Base-by-base conservation (phyloP, 2,329 filamentous ascomycete genomes). In the Microsporum ferrugineum region DNA sequence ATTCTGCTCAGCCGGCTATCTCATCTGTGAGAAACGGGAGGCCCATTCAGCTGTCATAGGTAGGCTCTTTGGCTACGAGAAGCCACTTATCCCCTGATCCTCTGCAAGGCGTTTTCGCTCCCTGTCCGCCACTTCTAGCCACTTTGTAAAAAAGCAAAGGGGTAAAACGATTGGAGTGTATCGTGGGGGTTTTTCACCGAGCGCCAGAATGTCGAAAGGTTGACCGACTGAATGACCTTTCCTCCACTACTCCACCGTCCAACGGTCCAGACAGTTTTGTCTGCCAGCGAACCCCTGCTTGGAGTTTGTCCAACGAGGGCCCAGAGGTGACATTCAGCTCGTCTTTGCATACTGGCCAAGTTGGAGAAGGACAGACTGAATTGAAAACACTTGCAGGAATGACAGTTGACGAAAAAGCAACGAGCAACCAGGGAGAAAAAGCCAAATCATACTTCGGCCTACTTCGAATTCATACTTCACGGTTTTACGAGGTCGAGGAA, bases 161-260 rank as follows among this genome's bases (percentile, higher is more conserved):
- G 8, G n/a, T 23, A 29, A 8, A 6, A 33, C 2, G 14, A n/a
- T 31, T 5, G 10, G 31, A 23, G 10, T n/a, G 31, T 36, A 36
- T 38, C 51, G 51, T 55, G 51, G 51, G 51, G 51, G 51, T 55
- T n/a, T 29, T 53, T 31, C 51, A 55, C 51, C 51, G 31, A 55
- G n/a, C 36, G 31, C 51, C 14, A n/a, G 23, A 17, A 8, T 7
- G 23, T 36, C 31, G 17, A n/a, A 23, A 31, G 2, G 2, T 23
- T 23, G 31, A 55, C 51, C 51, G 51, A 23, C 51, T 55, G 43
- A 47, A 27, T 47, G 31, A 23, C 51, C 17, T n/a, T 23, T 14
- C 17, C 17, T 23, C 43, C 4, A 47, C 43, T 23, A 36, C 51
- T 55, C 51, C 51, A 55, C 51, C 14, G 5, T 55, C 51, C 36